A percentile compares a stretch with the other conserved stretches of the same genome.
These are phyloP conservation scores for Zygoascus biomembranicola DNA, from an alignment of 805 yeast species.

Conservation along the genomic window DNA sequence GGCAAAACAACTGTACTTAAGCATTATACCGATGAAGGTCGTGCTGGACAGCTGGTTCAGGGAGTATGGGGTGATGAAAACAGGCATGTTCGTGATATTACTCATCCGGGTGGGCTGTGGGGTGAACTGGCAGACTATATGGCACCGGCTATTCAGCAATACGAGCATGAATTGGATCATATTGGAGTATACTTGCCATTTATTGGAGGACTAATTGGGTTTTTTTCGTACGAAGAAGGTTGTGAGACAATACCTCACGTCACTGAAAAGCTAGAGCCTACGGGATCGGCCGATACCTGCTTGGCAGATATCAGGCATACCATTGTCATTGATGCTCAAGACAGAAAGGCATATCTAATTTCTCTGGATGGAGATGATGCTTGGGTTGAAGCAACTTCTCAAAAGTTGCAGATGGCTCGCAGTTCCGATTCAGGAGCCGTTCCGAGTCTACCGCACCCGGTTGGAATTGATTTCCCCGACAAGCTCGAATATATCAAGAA, in stretches of 20 bases:
- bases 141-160: constrained; percentile 25
- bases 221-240: constrained; percentile 79
- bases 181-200: constrained; percentile 34
- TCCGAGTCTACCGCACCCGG: background rate
- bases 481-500: constrained; percentile 44
- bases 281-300: constrained; percentile 51
- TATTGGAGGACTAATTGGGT: constrained; percentile 85
- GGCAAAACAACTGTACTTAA: constrained; percentile 13
- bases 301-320: constrained; percentile 62
- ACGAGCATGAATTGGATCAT: constrained; percentile 6
- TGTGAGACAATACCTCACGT: constrained; percentile 16
- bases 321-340: constrained; percentile 44
- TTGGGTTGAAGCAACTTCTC: constrained; percentile 9
- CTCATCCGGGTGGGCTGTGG: constrained; percentile 35
- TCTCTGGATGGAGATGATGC: constrained; percentile 41
- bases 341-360: constrained; percentile 41
- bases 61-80: background rate
- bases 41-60: constrained; percentile 7
- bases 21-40: constrained; percentile 13
- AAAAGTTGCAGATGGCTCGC: constrained; percentile 11
- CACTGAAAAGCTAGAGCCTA: background rate
- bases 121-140: constrained; percentile 41
- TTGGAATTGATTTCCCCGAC: constrained; percentile 36
- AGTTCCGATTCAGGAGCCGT: background rate
- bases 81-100: background rate